These are phyloP conservation scores for Mortierella sp. DNA, from an alignment of 371 early-diverging fungal species.

Conservation along the genomic window DNA sequence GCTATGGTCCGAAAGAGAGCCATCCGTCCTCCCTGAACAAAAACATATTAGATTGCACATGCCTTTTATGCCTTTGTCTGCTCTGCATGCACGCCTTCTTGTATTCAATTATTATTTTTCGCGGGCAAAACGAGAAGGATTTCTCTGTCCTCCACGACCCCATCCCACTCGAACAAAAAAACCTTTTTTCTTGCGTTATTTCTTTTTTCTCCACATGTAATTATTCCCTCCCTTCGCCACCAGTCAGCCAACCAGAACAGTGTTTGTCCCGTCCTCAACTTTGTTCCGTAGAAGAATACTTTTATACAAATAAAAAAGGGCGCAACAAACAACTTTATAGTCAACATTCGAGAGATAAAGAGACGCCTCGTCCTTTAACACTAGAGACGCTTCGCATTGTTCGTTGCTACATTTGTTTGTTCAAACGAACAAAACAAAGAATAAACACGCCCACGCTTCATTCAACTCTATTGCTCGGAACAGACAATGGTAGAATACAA, in stretches of 20 bases:
- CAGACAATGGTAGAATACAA: too few relatives aligned
- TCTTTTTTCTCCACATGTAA: background rate
- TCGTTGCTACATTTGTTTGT: background rate
- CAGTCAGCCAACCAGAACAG: background rate
- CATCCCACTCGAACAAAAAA: background rate
- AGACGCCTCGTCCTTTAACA: background rate
- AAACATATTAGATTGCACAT: constrained; percentile 4
- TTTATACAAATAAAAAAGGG: background rate
- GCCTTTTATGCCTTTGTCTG: background rate
- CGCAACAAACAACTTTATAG: background rate
- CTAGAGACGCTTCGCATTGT: background rate
- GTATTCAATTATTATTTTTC: background rate
- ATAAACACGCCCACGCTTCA: background rate
- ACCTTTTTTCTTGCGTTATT: background rate
- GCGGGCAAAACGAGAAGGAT: background rate
- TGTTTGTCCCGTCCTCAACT: background rate
- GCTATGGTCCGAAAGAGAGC: background rate
- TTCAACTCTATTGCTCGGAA: background rate
- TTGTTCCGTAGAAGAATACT: background rate
- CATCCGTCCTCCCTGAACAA: background rate
- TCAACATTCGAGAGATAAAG: background rate
- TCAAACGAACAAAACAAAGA: too few relatives aligned
- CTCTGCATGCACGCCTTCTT: background rate
- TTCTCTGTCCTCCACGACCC: background rate
- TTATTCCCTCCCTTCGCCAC: background rate